phyloP scores from a whole-genome alignment of 1,284 basidiomycete genomes.

The Mycena citricolor region DNA sequence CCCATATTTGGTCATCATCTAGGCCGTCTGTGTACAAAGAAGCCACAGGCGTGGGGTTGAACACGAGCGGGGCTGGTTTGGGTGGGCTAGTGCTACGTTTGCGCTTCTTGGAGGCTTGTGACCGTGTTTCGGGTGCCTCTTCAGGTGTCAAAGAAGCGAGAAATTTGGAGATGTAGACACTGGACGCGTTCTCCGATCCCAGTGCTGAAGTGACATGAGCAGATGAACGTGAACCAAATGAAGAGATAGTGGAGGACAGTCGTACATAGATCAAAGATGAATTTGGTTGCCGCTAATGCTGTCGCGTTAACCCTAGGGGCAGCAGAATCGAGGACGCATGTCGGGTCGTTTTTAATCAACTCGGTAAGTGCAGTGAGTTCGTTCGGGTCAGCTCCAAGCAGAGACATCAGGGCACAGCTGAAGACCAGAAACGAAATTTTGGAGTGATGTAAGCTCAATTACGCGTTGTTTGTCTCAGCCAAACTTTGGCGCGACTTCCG shows the following conservation, averaged over 20 bases:
- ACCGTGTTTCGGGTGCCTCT: constrained; percentile 69
- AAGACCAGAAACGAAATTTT: no score
- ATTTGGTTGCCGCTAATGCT: constrained; percentile 72
- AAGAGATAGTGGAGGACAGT: constrained; percentile 4
- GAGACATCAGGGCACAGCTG: no score
- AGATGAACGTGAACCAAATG: constrained; percentile 9
- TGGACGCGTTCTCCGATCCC: constrained; percentile 62
- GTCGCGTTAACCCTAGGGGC: constrained; percentile 55
- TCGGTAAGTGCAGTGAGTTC: constrained; percentile 50
- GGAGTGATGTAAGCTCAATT: no score
- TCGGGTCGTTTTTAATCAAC: constrained; percentile 50
- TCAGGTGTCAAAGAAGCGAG: constrained; percentile 64
- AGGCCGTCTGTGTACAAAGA: constrained; percentile 82
- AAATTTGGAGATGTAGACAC: constrained; percentile 65
- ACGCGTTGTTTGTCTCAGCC: no score
- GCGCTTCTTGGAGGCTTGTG: constrained; percentile 50
- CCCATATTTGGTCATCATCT: constrained; percentile 90
- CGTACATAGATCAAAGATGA: constrained; percentile 81
- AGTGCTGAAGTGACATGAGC: constrained; percentile 47
- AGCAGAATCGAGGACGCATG: constrained; percentile 52
- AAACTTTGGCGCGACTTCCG: no score
- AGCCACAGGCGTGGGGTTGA: constrained; percentile 73
- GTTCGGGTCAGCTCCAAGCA: no score
- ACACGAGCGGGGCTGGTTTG: constrained; percentile 34
- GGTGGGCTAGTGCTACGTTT: constrained; percentile 42